Evolutionary conservation across 202 grass and related monocot genomes (phyloP).

Genomic region (Hordeum pubiflorum): DNA sequence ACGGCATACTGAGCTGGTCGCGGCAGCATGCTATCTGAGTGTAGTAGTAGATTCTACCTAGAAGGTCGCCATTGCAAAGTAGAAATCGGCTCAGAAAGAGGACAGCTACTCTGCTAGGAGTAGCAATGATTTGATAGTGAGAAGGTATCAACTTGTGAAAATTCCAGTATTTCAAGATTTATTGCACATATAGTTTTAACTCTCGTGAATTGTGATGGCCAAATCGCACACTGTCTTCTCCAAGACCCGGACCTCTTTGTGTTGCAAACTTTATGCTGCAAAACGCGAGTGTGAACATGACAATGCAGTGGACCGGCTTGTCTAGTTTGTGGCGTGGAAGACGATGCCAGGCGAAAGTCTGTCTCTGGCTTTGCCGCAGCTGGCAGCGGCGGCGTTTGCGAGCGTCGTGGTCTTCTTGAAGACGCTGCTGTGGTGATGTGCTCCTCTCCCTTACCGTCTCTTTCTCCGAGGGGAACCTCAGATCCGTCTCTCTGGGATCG

Average conservation of each 20-base stretch:
- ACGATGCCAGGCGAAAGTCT: too few species aligned
- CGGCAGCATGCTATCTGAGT: background rate
- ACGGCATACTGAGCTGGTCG: background rate
- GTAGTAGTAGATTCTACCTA: background rate
- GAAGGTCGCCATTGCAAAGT: background rate
- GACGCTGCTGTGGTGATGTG: too few species aligned
- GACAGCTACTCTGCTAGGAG: background rate
- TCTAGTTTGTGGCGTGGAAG: too few species aligned
- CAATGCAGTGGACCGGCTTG: background rate
- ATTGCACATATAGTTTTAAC: background rate
- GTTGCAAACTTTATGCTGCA: background rate
- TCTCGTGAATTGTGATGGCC: background rate
- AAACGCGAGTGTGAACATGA: background rate
- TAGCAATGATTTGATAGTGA: background rate
- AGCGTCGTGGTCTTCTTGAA: too few species aligned
- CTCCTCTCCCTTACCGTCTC: too few species aligned
- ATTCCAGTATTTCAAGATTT: background rate
- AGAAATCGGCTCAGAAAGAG: background rate
- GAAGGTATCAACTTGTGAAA: background rate
- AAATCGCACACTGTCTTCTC: background rate
- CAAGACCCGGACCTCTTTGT: background rate
- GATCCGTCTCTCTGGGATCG: too few species aligned
- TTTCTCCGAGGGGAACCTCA: too few species aligned
- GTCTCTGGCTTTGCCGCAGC: too few species aligned
- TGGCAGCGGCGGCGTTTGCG: too few species aligned